phyloP scores from a whole-genome alignment of 2,329 filamentous ascomycete species.

The Ceratocystis papillata region DNA sequence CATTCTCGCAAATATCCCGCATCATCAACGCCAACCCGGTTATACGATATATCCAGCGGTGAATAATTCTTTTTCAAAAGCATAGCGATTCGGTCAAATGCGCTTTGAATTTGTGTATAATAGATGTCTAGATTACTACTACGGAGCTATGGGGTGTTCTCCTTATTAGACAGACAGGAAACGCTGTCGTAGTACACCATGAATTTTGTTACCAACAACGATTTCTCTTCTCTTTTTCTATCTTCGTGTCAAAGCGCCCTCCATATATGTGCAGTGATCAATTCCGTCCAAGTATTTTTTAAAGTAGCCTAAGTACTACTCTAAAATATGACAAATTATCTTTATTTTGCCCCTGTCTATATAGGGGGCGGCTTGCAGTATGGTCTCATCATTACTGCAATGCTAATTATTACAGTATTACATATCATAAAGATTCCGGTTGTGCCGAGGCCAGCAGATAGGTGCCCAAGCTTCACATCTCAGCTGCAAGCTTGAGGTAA shows the following conservation, averaged over 20 bases:
- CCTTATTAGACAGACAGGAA: constrained; percentile 4
- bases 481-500: constrained; percentile 19
- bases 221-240: not conserved
- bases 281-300: no score
- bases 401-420: constrained; percentile 7
- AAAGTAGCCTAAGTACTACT: no score
- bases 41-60: constrained; percentile 9
- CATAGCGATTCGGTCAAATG: constrained; percentile 7
- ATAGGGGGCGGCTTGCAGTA: not conserved
- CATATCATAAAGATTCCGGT: not conserved
- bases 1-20: not conserved
- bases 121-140: constrained; percentile 26
- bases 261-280: no score
- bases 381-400: not conserved
- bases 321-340: not conserved
- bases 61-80: constrained; percentile 14
- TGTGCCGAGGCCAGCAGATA: constrained; percentile 27
- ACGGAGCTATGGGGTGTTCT: constrained; percentile 11
- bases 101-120: constrained; percentile 24
- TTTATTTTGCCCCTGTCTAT: not conserved
- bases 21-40: constrained; percentile 1
- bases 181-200: constrained; percentile 15
- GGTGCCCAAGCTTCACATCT: constrained; percentile 19
- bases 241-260: no score
- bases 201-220: constrained; percentile 14